These are phyloP conservation scores for Chaetomium olivaceum DNA, from an alignment of 2,329 filamentous ascomycete species.

Conservation along the genomic window DNA sequence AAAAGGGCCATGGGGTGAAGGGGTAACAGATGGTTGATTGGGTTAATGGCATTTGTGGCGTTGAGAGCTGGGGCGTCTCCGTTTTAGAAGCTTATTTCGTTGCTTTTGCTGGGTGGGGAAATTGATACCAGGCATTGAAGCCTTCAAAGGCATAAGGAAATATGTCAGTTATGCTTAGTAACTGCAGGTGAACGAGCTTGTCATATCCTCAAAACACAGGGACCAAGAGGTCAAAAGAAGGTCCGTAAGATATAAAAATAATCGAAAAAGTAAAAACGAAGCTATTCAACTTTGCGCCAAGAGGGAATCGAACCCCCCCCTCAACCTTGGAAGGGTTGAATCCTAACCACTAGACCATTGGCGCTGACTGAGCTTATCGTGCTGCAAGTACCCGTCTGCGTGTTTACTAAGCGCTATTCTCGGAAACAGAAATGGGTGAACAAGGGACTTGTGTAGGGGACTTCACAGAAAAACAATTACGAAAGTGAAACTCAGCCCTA, in stretches of 20 bases:
- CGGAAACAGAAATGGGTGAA: background rate
- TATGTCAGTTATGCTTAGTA: background rate
- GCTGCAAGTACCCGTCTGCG: background rate
- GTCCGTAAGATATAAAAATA: background rate
- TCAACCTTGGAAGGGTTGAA: slow-evolving; percentile 31
- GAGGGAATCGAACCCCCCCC: slow-evolving; percentile 30
- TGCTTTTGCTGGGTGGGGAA: background rate
- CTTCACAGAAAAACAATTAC: background rate
- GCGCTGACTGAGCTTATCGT: slow-evolving; percentile 14
- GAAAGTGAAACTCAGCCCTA: background rate
- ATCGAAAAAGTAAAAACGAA: background rate
- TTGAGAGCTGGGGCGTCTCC: background rate
- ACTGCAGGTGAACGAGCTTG: background rate
- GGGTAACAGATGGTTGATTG: slow-evolving; percentile 38
- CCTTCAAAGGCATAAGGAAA: background rate
- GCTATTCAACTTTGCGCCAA: slow-evolving; percentile 18
- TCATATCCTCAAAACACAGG: background rate
- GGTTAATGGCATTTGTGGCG: background rate
- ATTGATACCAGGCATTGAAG: background rate
- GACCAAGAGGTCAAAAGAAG: background rate
- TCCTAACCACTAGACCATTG: slow-evolving; percentile 31
- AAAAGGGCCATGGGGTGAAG: too few species aligned
- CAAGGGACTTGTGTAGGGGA: background rate
- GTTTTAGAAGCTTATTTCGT: background rate
- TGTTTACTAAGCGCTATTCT: background rate